A percentile compares a stretch with the other conserved stretches of the same genome.
These are phyloP conservation scores for Saccharum spontaneum DNA, from an alignment of 176 grass and related monocot genomes.

Conservation along the genomic window DNA sequence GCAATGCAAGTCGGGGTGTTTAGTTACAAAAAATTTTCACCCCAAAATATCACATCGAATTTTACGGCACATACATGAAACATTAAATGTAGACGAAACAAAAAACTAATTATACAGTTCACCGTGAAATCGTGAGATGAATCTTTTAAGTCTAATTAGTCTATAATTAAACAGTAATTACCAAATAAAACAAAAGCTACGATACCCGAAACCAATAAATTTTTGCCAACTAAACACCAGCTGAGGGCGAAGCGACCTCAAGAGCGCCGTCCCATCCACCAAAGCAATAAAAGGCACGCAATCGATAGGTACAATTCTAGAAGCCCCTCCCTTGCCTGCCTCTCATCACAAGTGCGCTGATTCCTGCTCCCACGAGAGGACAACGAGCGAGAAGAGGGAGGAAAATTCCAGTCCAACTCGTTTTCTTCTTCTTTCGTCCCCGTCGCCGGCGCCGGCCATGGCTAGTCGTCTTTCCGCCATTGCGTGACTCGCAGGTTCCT, in stretches of 20 bases:
- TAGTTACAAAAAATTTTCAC: no score
- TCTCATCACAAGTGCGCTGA: not conserved
- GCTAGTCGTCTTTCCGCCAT: not conserved
- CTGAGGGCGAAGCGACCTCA: not conserved
- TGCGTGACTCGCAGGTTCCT: conserved; percentile 7
- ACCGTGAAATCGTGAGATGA: no score
- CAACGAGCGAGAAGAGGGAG: not conserved
- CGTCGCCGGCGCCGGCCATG: not conserved
- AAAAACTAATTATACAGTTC: no score
- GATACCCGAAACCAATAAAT: no score
- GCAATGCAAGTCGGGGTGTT: not conserved
- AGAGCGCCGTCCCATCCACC: not conserved
- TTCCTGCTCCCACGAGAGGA: not conserved
- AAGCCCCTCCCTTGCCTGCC: not conserved
- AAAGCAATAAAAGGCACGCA: not conserved
- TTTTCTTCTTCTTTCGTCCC: not conserved
- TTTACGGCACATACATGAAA: no score
- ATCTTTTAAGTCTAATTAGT: no score
- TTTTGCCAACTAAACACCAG: no score
- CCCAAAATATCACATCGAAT: no score
- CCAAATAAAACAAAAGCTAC: no score
- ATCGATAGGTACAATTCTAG: not conserved
- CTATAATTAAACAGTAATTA: no score
- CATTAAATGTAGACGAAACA: no score
- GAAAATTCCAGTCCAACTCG: not conserved